These are phyloP conservation scores for Plenodomus biglobosus DNA, from an alignment of 2,329 filamentous ascomycete species.

Conservation along the genomic window DNA sequence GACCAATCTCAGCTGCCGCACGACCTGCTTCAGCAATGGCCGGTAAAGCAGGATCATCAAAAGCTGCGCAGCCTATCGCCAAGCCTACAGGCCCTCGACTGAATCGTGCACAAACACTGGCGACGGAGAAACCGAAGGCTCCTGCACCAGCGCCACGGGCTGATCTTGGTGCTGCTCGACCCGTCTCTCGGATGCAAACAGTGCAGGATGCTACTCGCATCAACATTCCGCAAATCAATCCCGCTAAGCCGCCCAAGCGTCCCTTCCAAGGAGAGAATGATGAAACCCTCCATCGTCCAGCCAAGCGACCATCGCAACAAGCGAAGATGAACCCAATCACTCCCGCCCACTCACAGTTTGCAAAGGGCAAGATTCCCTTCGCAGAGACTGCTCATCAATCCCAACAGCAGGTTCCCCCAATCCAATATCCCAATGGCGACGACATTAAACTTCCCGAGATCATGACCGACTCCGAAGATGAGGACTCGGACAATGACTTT, in stretches of 20 bases:
- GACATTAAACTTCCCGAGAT: constrained; percentile 93
- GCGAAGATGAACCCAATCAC: constrained; percentile 51
- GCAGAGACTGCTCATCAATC: constrained; percentile 61
- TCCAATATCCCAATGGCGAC: constrained; percentile 84
- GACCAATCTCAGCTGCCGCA: constrained; percentile 46
- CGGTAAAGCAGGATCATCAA: constrained; percentile 23
- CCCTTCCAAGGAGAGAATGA: constrained; percentile 71
- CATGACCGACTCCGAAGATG: constrained; percentile 89
- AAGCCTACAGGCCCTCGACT: constrained; percentile 32
- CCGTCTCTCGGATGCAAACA: constrained; percentile 63
- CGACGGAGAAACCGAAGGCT: constrained; percentile 68
- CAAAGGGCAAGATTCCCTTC: constrained; percentile 87
- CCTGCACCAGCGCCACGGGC: constrained; percentile 44
- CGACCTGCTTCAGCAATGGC: constrained; percentile 36
- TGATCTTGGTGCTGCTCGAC: constrained; percentile 55
- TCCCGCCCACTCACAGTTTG: constrained; percentile 68
- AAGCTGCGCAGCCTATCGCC: constrained; percentile 22
- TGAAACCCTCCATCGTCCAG: constrained; percentile 54
- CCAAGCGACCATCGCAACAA: constrained; percentile 43
- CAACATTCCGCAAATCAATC: constrained; percentile 58
- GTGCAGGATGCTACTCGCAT: constrained; percentile 62
- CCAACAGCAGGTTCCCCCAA: constrained; percentile 60
- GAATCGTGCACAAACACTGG: constrained; percentile 43
- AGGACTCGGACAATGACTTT: constrained; percentile 68
- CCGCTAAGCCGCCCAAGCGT: constrained; percentile 75